Evolutionary conservation across 1,284 basidiomycete genomes (phyloP).

Genomic region (Fomitiporia mediterranea): DNA sequence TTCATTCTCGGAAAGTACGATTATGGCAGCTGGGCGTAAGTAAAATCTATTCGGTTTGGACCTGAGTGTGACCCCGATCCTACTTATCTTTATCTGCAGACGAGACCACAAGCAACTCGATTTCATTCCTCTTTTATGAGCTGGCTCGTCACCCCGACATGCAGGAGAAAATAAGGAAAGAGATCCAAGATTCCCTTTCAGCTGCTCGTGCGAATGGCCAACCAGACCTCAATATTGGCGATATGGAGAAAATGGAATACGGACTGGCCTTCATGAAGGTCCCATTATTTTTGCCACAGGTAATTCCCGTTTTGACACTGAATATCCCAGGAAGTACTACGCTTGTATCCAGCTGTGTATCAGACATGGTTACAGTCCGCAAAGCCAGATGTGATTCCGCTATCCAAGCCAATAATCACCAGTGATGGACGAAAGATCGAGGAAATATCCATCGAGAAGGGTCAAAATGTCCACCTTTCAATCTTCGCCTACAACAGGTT

Average conservation of each 20-base stretch:
- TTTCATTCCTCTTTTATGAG: constrained; percentile 42
- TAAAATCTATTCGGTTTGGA: constrained; percentile 24
- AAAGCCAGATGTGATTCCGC: constrained; percentile 35
- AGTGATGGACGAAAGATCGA: constrained; percentile 30
- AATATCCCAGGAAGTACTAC: constrained; percentile 38
- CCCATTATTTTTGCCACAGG: background rate
- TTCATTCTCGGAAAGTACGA: too few species aligned
- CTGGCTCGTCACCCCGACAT: constrained; percentile 34
- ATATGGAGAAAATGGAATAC: constrained; percentile 42
- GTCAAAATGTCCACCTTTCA: constrained; percentile 34
- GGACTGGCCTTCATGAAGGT: constrained; percentile 43
- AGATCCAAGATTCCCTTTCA: constrained; percentile 35
- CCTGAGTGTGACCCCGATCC: constrained; percentile 14
- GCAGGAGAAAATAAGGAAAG: constrained; percentile 35
- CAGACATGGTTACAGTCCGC: constrained; percentile 39
- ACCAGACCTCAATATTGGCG: constrained; percentile 36
- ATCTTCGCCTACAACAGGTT: constrained; percentile 41
- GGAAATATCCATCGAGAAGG: constrained; percentile 35
- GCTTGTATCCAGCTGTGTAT: constrained; percentile 41
- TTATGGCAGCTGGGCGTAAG: constrained; percentile 34
- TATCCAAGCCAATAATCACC: constrained; percentile 34
- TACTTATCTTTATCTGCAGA: background rate
- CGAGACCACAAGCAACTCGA: constrained; percentile 35
- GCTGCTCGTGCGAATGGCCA: constrained; percentile 33
- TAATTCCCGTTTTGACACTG: background rate